phyloP scores from a whole-genome alignment of 768 basidiomycete genomes.

The Rhizopogon rudus region DNA sequence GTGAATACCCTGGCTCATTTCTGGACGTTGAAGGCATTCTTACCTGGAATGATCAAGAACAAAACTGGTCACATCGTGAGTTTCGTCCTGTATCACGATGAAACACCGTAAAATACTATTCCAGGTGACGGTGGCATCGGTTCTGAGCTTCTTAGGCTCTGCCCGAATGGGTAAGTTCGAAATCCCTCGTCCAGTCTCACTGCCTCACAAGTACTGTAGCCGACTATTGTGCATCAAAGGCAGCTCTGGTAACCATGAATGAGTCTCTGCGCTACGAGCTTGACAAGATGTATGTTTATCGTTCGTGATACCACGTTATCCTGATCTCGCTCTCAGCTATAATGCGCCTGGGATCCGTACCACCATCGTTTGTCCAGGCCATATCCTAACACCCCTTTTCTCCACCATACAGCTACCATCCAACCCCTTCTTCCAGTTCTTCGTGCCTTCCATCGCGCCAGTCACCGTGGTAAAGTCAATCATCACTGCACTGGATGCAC shows the following conservation, averaged over 20 bases:
- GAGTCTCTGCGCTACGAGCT: constrained; percentile 88
- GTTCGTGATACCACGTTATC: background rate
- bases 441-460: constrained; percentile 70
- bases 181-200: background rate
- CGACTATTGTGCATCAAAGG: constrained; percentile 92
- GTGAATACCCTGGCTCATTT: constrained; percentile 89
- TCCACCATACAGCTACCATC: constrained; percentile 47
- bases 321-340: constrained; percentile 41
- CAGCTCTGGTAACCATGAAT: constrained; percentile 76
- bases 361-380: constrained; percentile 79
- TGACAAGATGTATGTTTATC: constrained; percentile 57
- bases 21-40: constrained; percentile 89
- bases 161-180: constrained; percentile 67
- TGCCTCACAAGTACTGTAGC: constrained; percentile 34
- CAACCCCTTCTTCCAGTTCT: constrained; percentile 56
- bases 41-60: constrained; percentile 77
- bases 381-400: constrained; percentile 78
- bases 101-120: constrained; percentile 11
- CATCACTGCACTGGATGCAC: constrained; percentile 76
- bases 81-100: constrained; percentile 4
- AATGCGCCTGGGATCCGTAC: constrained; percentile 76
- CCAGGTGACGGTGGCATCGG: constrained; percentile 75
- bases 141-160: constrained; percentile 64
- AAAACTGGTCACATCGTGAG: constrained; percentile 83
- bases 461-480: constrained; percentile 75